These are phyloP conservation scores for Sphagnum fallax DNA, from an alignment of 228 moss, liverwort and hornwort species.

Conservation along the genomic window DNA sequence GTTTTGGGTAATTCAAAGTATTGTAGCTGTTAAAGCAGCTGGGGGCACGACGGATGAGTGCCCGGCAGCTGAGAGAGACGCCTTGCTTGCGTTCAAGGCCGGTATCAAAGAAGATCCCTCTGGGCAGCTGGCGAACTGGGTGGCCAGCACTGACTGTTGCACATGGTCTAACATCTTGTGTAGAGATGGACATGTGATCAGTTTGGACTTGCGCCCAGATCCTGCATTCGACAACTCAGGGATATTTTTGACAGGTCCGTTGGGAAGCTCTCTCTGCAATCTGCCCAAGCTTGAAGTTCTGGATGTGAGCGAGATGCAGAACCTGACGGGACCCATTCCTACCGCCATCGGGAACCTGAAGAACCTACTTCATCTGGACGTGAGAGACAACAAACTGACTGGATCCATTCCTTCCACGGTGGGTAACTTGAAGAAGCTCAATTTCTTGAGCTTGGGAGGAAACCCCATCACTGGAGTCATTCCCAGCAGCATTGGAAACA, in stretches of 20 bases:
- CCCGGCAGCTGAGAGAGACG: constrained; percentile 13
- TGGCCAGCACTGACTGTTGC: constrained; percentile 19
- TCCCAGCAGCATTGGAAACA: constrained; percentile 26
- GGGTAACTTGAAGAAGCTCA: constrained; percentile 39
- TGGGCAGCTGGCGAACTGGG: constrained; percentile 13
- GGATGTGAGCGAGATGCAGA: constrained; percentile 16
- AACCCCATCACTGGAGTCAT: constrained; percentile 27
- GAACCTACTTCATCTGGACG: constrained; percentile 23
- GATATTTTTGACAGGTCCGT: constrained; percentile 25
- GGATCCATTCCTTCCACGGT: constrained; percentile 38
- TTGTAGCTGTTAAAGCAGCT: too few relatives aligned
- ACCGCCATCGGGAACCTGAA: constrained; percentile 30
- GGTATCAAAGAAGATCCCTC: constrained; percentile 17
- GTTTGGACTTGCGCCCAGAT: constrained; percentile 23
- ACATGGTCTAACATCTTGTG: constrained; percentile 6
- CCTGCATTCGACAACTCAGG: constrained; percentile 15
- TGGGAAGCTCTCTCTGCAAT: constrained; percentile 28
- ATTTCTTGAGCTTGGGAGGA: constrained; percentile 13
- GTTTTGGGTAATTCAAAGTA: too few relatives aligned
- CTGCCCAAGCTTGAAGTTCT: constrained; percentile 18
- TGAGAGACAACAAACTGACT: constrained; percentile 26
- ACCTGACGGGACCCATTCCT: constrained; percentile 32
- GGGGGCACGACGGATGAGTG: neutral
- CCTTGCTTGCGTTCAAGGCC: constrained; percentile 26
- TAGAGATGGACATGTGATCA: constrained; percentile 22